Base-by-base conservation (phyloP, 2,329 filamentous ascomycete genomes). In the Fusarium succisae region DNA sequence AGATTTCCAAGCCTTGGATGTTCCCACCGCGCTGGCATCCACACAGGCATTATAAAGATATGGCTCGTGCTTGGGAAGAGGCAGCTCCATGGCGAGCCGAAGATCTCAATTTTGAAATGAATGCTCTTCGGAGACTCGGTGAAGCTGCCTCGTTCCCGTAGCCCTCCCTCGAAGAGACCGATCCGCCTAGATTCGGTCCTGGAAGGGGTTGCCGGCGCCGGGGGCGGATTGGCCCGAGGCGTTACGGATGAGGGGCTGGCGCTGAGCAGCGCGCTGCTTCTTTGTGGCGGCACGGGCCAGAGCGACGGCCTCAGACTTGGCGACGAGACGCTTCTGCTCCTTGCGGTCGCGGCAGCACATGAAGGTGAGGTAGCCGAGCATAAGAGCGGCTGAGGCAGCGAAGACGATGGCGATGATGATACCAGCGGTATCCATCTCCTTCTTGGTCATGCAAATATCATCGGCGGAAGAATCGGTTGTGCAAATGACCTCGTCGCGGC, bases 331-430 rank as follows among this genome's bases (percentile, higher is more conserved):
- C 79, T 83, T 84, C 76, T 87, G 83, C 74, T 82, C 73, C 79
- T 80, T 80, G 74, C 84, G 82, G 74, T 90, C 88, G 70, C 82
- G 82, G 83, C 84, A 87, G 85, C 87, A 89, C 73, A 86, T 82
- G 83, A 86, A 86, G 77, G 85, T 84, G 63, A 90, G 79, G 70
- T 81, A 74, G 54, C 76, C 80, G 68, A 86, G 69, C 72, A 82
- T 80, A 58, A 82, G 48, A 71, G 81, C 78, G 69, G 86, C 76
- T 66, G 79, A 81, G n/a, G 79, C 70, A 63, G 82, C 85, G 43
- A 91, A 85, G 79, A 86, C 75, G 71, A 87, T 80, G 76, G 84
- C 81, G 70, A 89, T 83, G 78, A 88, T 81, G 76, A 87, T 82
- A 69, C 85, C 87, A 45, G 81, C 82, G 5, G 83, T 76, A 73